Evolutionary conservation across 2,329 filamentous ascomycete species (phyloP).

Genomic region (Alternaria burnsii): DNA sequence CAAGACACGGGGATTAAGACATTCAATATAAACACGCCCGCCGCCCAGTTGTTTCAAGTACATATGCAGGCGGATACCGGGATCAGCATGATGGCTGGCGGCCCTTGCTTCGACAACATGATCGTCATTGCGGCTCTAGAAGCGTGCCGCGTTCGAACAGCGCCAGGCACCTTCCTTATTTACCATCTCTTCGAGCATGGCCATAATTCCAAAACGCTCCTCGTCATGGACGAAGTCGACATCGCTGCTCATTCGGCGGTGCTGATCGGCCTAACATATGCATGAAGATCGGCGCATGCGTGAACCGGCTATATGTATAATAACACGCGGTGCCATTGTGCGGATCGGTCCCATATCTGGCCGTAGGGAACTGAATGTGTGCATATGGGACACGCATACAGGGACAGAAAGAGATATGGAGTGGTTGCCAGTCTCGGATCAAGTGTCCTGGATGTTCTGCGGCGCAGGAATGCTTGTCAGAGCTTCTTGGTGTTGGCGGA

Average conservation of each 20-base stretch:
- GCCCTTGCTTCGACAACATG: neutral
- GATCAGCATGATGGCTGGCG: slow-evolving; percentile 1
- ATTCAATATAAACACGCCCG: slow-evolving; percentile 1
- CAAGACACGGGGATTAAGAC: slow-evolving; percentile 3
- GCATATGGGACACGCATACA: neutral
- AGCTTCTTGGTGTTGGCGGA: neutral
- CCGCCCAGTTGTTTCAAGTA: neutral
- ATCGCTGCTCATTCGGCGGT: neutral
- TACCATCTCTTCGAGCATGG: neutral
- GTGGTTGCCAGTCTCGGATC: neutral
- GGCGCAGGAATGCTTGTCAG: neutral
- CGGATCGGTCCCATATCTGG: neutral
- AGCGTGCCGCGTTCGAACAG: neutral
- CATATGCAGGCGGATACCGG: slow-evolving; percentile 1
- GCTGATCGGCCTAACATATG: neutral
- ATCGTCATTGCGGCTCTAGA: neutral
- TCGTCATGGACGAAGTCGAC: neutral
- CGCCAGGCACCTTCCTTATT: neutral
- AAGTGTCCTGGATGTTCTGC: neutral
- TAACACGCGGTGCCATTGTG: neutral
- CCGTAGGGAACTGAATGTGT: neutral
- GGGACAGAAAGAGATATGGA: neutral
- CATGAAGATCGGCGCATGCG: neutral
- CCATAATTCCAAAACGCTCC: neutral
- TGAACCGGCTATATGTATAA: neutral